These are phyloP conservation scores for Colletotrichum sp. DNA, from an alignment of 2,329 filamentous ascomycete genomes.

Conservation along the genomic window DNA sequence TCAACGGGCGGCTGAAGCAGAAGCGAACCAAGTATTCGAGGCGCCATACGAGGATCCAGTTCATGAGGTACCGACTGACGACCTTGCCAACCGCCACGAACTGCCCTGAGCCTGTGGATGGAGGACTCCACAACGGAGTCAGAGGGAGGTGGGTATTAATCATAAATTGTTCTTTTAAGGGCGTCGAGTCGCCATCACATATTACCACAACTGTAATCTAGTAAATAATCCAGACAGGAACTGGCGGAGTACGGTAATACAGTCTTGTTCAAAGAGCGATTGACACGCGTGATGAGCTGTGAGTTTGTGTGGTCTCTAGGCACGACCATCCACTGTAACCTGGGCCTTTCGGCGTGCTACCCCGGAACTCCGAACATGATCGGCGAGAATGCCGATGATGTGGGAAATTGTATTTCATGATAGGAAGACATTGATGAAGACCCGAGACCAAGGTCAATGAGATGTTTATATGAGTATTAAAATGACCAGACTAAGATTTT, in stretches of 20 bases:
- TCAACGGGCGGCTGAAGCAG: background rate
- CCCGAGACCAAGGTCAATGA: background rate
- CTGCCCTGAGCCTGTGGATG: background rate
- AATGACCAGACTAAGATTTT: background rate
- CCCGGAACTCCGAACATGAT: background rate
- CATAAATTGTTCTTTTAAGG: background rate
- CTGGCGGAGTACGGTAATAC: background rate
- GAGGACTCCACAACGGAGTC: background rate
- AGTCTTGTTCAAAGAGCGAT: background rate
- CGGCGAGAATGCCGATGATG: background rate
- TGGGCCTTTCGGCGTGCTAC: background rate
- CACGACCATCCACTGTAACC: background rate
- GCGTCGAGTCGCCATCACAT: background rate
- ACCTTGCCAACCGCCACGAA: background rate
- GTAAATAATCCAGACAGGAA: background rate
- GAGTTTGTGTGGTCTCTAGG: background rate
- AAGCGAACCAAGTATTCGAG: background rate
- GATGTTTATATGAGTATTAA: too few relatives aligned
- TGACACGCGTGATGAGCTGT: rapidly evolving
- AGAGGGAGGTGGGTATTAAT: background rate
- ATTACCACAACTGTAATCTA: background rate
- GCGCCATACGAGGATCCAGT: background rate
- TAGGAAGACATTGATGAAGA: background rate
- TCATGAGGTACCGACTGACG: background rate
- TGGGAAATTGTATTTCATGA: background rate